A percentile compares a stretch with the other conserved stretches of the same genome.
These are phyloP conservation scores for Pythium biforme DNA, from an alignment of 352 stramenopile species.

Conservation along the genomic window DNA sequence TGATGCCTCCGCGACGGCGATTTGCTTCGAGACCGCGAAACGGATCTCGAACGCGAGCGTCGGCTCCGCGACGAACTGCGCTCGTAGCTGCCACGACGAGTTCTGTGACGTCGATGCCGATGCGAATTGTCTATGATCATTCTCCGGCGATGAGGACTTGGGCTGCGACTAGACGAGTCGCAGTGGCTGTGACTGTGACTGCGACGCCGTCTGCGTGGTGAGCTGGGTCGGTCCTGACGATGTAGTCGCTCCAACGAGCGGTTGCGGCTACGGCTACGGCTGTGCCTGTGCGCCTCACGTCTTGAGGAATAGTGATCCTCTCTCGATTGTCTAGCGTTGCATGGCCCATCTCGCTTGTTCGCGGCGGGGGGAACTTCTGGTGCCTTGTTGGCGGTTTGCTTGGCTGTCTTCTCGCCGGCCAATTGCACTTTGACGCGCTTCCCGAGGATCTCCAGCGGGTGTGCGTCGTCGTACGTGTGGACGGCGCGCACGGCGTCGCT, in stretches of 20 bases:
- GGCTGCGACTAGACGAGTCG: not conserved
- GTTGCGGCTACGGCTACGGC: constrained; percentile 4
- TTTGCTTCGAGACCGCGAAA: constrained; percentile 1
- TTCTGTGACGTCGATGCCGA: not conserved
- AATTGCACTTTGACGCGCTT: constrained; percentile 77
- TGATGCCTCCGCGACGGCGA: not conserved
- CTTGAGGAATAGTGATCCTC: not conserved
- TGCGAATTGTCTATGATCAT: too few species aligned
- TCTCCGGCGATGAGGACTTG: too few species aligned
- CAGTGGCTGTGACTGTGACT: not conserved
- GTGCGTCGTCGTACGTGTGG: constrained; percentile 33
- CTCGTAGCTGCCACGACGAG: constrained; percentile 4
- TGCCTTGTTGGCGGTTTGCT: not conserved
- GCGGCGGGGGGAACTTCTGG: too few species aligned
- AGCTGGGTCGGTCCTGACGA: not conserved
- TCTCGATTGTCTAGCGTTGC: not conserved
- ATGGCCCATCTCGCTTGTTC: too few species aligned
- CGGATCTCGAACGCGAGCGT: constrained; percentile 7
- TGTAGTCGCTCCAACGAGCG: not conserved
- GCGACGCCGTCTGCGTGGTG: not conserved
- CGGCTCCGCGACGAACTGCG: not conserved
- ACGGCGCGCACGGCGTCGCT: constrained; percentile 52
- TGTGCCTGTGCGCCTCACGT: constrained; percentile 1
- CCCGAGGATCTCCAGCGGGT: constrained; percentile 57
- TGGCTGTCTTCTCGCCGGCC: constrained; percentile 37